phyloP scores from a whole-genome alignment of 2,329 filamentous ascomycete genomes.

The Thermochaetoides dissita region DNA sequence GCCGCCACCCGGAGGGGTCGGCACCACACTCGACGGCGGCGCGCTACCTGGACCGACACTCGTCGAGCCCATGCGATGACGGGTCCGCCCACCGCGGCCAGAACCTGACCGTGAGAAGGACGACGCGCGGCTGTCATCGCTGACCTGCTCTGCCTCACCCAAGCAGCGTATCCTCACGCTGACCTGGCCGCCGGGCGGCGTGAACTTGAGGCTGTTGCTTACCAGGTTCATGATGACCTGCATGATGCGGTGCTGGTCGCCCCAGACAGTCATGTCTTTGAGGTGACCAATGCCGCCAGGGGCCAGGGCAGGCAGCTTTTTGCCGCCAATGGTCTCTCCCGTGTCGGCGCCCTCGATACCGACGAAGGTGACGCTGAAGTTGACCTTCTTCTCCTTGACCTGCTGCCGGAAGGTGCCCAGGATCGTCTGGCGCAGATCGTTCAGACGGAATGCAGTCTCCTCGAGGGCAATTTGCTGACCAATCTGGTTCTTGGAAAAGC shows the following conservation, averaged over 20 bases:
- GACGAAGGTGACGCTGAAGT: constrained; percentile 60
- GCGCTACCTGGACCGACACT: constrained; percentile 17
- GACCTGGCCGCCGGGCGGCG: constrained; percentile 61
- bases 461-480: constrained; percentile 71
- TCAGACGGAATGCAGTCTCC: constrained; percentile 69
- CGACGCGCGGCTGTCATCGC: constrained; percentile 35
- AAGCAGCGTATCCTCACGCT: constrained; percentile 62
- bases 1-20: constrained; percentile 16
- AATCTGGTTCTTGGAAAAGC: constrained; percentile 90
- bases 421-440: constrained; percentile 73
- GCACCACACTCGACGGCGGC: constrained; percentile 15
- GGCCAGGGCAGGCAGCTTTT: constrained; percentile 42
- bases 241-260: constrained; percentile 80
- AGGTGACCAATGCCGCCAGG: constrained; percentile 54
- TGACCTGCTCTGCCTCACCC: constrained; percentile 37
- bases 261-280: constrained; percentile 79
- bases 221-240: constrained; percentile 92
- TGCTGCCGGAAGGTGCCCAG: constrained; percentile 83
- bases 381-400: constrained; percentile 63
- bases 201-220: constrained; percentile 86
- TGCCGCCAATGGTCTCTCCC: constrained; percentile 16
- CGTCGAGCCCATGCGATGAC: constrained; percentile 35
- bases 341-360: constrained; percentile 27
- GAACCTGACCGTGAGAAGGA: constrained; percentile 36
- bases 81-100: constrained; percentile 26